phyloP scores from a whole-genome alignment of 2,329 filamentous ascomycete species.

The Botrytis porri region DNA sequence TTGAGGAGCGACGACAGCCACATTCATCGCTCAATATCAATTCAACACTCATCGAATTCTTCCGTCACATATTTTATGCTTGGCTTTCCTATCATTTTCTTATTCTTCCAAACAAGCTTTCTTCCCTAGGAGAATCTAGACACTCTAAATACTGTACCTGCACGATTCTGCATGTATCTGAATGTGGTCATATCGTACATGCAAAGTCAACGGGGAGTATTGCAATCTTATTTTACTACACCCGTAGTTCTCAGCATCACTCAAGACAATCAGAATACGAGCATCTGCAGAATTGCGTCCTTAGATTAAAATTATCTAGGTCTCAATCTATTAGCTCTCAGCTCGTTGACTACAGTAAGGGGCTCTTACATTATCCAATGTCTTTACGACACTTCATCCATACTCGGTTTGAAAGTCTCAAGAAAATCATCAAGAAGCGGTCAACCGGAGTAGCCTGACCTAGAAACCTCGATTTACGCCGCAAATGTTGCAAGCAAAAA shows the following conservation, averaged over 20 bases:
- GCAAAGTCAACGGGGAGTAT: background rate
- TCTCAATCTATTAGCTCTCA: background rate
- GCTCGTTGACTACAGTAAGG: background rate
- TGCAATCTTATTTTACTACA: background rate
- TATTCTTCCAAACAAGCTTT: conserved; percentile 14
- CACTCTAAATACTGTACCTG: conserved; percentile 9
- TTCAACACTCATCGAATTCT: background rate
- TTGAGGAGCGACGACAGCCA: conserved; percentile 2
- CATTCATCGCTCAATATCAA: background rate
- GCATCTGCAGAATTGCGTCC: background rate
- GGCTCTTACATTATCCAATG: background rate
- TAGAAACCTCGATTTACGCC: background rate
- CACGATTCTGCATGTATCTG: conserved; percentile 15
- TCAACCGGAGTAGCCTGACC: background rate
- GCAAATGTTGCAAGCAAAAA: background rate
- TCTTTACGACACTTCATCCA: background rate
- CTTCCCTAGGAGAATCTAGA: background rate
- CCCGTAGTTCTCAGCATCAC: background rate
- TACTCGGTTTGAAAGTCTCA: conserved; percentile 1
- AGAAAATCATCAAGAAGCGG: background rate
- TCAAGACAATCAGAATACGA: background rate
- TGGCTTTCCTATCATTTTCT: background rate
- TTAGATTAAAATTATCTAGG: background rate
- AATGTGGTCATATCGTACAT: conserved; percentile 17
- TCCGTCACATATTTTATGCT: background rate